These are phyloP conservation scores for Boechera retrofracta DNA, from an alignment of 345 rosid species.

Conservation along the genomic window DNA sequence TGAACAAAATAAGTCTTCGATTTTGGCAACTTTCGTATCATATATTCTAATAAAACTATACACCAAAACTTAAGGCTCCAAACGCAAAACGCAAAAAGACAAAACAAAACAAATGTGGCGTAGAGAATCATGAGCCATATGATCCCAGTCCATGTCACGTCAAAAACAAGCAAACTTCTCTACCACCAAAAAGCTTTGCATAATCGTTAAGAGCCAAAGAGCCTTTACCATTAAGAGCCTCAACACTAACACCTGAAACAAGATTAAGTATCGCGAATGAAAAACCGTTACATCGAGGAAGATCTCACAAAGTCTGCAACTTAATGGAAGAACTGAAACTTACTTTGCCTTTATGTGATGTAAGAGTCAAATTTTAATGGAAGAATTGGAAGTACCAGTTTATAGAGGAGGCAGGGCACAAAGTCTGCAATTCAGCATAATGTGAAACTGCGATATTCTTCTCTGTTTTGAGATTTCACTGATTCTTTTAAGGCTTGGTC, in stretches of 20 bases:
- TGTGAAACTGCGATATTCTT: constrained; percentile 41
- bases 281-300: not conserved
- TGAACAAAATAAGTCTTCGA: not conserved
- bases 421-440: constrained; percentile 38
- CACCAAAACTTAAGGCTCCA: constrained; percentile 27
- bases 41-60: constrained; percentile 27
- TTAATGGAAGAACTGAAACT: no score
- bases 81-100: constrained; percentile 18
- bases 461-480: constrained; percentile 40
- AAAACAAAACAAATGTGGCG: not conserved
- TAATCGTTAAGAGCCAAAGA: constrained; percentile 14
- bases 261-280: not conserved
- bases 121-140: constrained; percentile 22
- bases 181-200: constrained; percentile 31
- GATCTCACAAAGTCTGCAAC: not conserved
- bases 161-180: constrained; percentile 7
- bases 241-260: constrained; percentile 26
- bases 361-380: not conserved
- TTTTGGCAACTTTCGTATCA: constrained; percentile 11
- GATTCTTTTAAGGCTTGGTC: not conserved
- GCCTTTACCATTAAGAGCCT: constrained; percentile 8
- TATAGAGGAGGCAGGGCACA: constrained; percentile 26
- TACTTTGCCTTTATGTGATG: not conserved
- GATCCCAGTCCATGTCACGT: constrained; percentile 26
- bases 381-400: not conserved